Conservation (phyloP, 768 basidiomycete species). For the Podaxis mareebaensis region DNA sequence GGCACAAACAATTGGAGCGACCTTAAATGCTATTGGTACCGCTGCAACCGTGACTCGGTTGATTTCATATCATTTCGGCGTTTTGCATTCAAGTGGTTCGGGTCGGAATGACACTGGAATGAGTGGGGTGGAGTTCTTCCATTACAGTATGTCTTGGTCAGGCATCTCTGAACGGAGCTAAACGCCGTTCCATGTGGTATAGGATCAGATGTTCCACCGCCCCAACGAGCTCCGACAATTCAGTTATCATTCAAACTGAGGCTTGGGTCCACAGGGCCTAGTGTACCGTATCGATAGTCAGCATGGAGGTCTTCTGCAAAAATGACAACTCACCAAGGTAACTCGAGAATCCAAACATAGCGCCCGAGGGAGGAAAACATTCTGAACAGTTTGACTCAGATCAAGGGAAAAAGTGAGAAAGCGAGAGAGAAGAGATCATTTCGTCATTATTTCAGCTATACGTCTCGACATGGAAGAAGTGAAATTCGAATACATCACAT, state of each 20-base stretch:
- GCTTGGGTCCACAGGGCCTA: too few species aligned
- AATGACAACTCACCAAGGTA: too few species aligned
- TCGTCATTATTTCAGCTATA: constrained; percentile 6
- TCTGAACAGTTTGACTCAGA: not conserved
- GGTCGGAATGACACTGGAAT: not conserved
- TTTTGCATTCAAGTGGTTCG: not conserved
- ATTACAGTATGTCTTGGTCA: too few species aligned
- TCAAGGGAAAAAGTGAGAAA: not conserved
- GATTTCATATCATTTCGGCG: not conserved
- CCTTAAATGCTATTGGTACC: not conserved
- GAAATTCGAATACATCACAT: not conserved
- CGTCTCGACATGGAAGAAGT: not conserved
- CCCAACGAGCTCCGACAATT: too few species aligned
- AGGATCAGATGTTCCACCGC: too few species aligned
- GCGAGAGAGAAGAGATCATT: constrained; percentile 10
- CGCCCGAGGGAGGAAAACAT: not conserved
- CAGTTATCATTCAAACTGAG: not conserved
- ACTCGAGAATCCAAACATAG: too few species aligned
- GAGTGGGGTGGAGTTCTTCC: too few species aligned
- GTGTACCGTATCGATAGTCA: too few species aligned
- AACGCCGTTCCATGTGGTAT: too few species aligned
- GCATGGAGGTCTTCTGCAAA: too few species aligned
- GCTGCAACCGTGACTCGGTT: not conserved
- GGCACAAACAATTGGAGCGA: not conserved
- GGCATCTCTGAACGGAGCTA: too few species aligned